Percentiles rank a stretch among this genome's conserved stretches.
Conservation (phyloP, 306 rosid species). For the Albizia julibrissin region DNA sequence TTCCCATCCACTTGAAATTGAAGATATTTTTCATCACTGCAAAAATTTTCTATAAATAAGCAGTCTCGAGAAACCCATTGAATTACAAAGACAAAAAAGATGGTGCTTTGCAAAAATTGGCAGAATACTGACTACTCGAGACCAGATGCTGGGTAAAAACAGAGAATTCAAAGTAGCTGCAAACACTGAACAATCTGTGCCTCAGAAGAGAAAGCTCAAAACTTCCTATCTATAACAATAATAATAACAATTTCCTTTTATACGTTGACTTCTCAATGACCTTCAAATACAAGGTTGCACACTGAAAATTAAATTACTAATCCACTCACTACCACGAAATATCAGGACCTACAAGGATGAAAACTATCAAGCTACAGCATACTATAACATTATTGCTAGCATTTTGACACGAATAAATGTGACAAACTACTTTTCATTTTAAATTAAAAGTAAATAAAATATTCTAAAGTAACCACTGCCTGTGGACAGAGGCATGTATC, state of each 20-base stretch:
- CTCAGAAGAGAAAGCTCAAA: conserved; percentile 16
- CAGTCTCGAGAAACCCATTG: conserved; percentile 19
- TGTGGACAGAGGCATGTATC: neutral
- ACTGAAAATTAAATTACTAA: conserved; percentile 15
- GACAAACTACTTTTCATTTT: neutral
- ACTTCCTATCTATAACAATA: neutral
- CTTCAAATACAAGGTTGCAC: conserved; percentile 8
- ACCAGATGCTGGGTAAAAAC: neutral
- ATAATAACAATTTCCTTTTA: conserved; percentile 15
- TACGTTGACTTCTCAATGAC: neutral
- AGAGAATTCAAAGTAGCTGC: conserved; percentile 7
- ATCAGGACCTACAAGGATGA: conserved; percentile 15
- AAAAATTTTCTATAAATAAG: conserved; percentile 37
- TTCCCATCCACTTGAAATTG: conserved; percentile 94
- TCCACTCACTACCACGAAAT: neutral
- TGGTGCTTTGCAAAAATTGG: neutral
- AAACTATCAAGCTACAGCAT: neutral
- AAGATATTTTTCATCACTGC: conserved; percentile 89
- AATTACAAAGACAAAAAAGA: conserved; percentile 10
- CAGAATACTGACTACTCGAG: conserved; percentile 1
- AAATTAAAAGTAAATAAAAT: neutral
- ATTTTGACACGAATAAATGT: neutral
- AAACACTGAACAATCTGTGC: conserved; percentile 11
- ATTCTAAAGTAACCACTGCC: neutral
- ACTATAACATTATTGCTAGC: neutral